Evolutionary conservation across 208 protist genomes (phyloP).

Genomic region (Trypanosoma scelopori): DNA sequence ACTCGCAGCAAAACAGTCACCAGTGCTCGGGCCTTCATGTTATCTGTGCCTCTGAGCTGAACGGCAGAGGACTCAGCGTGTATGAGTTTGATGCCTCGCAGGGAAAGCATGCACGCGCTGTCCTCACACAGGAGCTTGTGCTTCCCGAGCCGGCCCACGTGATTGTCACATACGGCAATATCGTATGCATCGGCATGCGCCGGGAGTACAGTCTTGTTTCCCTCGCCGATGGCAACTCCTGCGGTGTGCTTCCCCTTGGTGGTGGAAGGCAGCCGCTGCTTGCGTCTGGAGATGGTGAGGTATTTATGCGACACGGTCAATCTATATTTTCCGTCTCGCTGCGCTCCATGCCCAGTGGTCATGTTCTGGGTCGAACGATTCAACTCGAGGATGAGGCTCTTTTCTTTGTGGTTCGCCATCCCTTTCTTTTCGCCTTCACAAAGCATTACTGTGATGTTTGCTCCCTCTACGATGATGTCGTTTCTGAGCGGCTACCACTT

Average conservation of each 20-base stretch:
- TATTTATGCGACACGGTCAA: conserved; percentile 42
- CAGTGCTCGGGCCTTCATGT: conserved; percentile 27
- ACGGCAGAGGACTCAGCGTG: conserved; percentile 32
- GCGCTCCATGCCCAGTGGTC: conserved; percentile 26
- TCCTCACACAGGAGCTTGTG: conserved; percentile 35
- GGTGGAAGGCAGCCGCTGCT: conserved; percentile 23
- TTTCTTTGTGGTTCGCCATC: conserved; percentile 44
- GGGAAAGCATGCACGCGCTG: conserved; percentile 20
- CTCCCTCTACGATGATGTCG: conserved; percentile 48
- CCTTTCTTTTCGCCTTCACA: conserved; percentile 73
- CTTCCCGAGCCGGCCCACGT: conserved; percentile 56
- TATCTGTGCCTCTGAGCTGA: conserved; percentile 35
- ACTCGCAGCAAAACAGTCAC: conserved; percentile 21
- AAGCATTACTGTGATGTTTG: conserved; percentile 64
- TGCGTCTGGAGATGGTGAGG: conserved; percentile 37
- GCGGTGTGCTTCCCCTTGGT: conserved; percentile 50
- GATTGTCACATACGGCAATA: conserved; percentile 39
- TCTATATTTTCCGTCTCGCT: conserved; percentile 44
- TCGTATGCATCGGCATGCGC: conserved; percentile 70
- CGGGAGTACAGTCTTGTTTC: conserved; percentile 64
- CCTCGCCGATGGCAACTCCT: conserved; percentile 50
- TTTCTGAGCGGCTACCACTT: conserved; percentile 56
- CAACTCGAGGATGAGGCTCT: conserved; percentile 29
- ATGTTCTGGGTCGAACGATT: conserved; percentile 32
- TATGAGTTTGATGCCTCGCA: conserved; percentile 39